Conservation (phyloP, 345 rosid species). For the Alliaria petiolata region DNA sequence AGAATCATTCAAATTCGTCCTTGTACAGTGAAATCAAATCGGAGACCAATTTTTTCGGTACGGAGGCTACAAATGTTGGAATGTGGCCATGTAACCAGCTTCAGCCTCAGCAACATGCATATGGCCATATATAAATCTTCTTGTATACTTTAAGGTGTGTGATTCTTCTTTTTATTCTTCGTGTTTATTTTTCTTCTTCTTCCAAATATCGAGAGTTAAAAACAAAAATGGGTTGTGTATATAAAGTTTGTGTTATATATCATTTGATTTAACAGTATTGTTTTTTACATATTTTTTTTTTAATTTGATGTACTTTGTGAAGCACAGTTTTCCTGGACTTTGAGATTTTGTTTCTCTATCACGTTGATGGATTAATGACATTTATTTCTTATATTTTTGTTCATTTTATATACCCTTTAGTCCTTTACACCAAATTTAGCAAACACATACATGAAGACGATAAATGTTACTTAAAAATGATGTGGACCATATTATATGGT, state of each 20-base stretch:
- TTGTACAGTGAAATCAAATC: slow-evolving; percentile 64
- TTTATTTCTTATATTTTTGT: slow-evolving; percentile 9
- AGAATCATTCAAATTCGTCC: slow-evolving; percentile 53
- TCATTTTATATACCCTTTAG: not conserved
- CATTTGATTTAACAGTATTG: slow-evolving; percentile 25
- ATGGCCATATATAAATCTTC: slow-evolving; percentile 31
- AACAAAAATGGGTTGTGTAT: slow-evolving; percentile 6
- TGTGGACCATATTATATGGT: not conserved
- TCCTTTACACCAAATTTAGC: not conserved
- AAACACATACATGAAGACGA: not conserved
- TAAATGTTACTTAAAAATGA: not conserved
- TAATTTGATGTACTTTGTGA: slow-evolving; percentile 17
- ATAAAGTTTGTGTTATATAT: slow-evolving; percentile 29
- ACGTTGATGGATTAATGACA: slow-evolving; percentile 3
- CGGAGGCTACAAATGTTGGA: slow-evolving; percentile 38
- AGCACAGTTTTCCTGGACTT: slow-evolving; percentile 22
- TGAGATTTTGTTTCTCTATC: slow-evolving; percentile 14
- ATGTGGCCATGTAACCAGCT: slow-evolving; percentile 54
- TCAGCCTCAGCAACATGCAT: slow-evolving; percentile 44
- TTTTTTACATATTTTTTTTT: slow-evolving; percentile 1
- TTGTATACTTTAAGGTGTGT: slow-evolving; percentile 31
- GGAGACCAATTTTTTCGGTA: slow-evolving; percentile 52
- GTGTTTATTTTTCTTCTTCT: not conserved
- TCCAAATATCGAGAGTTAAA: not conserved
- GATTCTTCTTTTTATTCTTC: slow-evolving; percentile 5